Conservation (phyloP, 176 grass and related monocot genomes). For the Pharus latifolius region DNA sequence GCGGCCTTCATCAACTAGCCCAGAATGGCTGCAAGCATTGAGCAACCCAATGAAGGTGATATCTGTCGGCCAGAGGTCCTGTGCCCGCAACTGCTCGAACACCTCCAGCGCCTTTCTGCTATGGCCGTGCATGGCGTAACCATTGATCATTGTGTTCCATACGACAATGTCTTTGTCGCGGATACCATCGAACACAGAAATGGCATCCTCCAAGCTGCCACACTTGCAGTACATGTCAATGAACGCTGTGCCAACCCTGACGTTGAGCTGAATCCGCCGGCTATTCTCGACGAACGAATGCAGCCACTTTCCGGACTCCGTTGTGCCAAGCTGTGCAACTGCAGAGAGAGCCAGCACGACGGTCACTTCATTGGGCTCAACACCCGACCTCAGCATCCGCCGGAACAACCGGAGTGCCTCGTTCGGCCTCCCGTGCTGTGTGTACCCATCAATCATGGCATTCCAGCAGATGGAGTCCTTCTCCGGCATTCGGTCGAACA, state of each 20-base stretch:
- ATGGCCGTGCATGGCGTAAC: constrained; percentile 71
- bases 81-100: constrained; percentile 15
- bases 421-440: constrained; percentile 48
- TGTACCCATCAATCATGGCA: constrained; percentile 92
- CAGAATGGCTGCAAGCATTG: constrained; percentile 80
- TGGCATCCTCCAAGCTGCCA: constrained; percentile 72
- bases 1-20: constrained; percentile 49
- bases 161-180: constrained; percentile 46
- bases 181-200: constrained; percentile 50
- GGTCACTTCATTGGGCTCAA: constrained; percentile 51
- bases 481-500: constrained; percentile 48
- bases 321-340: constrained; percentile 52
- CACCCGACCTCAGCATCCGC: constrained; percentile 43
- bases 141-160: constrained; percentile 90
- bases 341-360: constrained; percentile 52
- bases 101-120: constrained; percentile 37
- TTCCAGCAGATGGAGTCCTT: constrained; percentile 90
- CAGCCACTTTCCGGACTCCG: constrained; percentile 62
- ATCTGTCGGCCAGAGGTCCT: constrained; percentile 54
- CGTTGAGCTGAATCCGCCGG: constrained; percentile 26
- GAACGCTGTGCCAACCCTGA: constrained; percentile 68
- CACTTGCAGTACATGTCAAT: constrained; percentile 97
- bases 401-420: constrained; percentile 62
- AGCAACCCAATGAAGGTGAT: constrained; percentile 87
- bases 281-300: constrained; percentile 64